A percentile compares a stretch with the other conserved stretches of the same genome.
phyloP scores from a whole-genome alignment of 2,329 filamentous ascomycete genomes.

The Ophiostoma ips region DNA sequence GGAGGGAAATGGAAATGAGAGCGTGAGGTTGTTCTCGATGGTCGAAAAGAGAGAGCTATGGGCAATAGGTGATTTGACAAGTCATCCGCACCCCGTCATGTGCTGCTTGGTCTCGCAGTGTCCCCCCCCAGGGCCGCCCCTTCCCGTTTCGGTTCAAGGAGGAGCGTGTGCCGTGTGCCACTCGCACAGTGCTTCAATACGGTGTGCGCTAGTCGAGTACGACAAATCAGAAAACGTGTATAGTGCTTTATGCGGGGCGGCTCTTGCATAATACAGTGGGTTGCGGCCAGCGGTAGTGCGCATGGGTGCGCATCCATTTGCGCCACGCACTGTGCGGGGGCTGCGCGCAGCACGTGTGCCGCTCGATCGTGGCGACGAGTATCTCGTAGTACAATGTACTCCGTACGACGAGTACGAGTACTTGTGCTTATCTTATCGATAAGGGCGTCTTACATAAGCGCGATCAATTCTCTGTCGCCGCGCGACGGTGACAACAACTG shows the following conservation, averaged over 20 bases:
- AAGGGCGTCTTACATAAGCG: too few relatives aligned
- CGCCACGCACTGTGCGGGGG: not conserved
- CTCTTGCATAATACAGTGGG: not conserved
- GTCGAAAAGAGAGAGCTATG: not conserved
- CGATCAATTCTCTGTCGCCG: too few relatives aligned
- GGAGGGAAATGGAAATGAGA: not conserved
- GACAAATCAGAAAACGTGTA: not conserved
- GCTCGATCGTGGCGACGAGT: too few relatives aligned
- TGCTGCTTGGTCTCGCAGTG: not conserved
- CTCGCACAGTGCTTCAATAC: too few relatives aligned
- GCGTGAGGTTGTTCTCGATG: not conserved
- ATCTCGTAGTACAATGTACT: too few relatives aligned
- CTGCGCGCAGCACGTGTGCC: not conserved
- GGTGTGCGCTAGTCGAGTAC: not conserved
- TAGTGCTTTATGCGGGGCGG: slow-evolving; percentile 5
- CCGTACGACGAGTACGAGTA: too few relatives aligned
- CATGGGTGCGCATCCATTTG: not conserved
- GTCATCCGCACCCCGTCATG: not conserved
- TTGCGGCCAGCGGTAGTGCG: not conserved
- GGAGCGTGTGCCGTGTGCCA: not conserved
- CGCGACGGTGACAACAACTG: too few relatives aligned
- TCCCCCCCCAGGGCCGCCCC: too few relatives aligned
- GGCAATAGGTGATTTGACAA: not conserved
- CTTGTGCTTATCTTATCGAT: not conserved
- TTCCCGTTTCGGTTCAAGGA: not conserved